These are phyloP conservation scores for Starmerella etchellsii DNA, from an alignment of 805 yeast genomes.

Conservation along the genomic window DNA sequence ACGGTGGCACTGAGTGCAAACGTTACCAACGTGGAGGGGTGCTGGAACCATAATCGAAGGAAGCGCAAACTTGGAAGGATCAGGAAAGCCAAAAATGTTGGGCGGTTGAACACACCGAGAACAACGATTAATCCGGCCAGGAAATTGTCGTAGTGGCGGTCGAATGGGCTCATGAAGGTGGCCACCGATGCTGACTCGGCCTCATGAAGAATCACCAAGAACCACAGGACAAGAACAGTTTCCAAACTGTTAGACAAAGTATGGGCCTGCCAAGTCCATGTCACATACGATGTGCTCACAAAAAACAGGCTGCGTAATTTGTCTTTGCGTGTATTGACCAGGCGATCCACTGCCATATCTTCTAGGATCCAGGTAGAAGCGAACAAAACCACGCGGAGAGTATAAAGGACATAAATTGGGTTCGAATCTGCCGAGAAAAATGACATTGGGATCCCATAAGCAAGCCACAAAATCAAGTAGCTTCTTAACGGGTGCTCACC, in stretches of 20 bases:
- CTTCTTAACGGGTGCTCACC: conserved; percentile 52
- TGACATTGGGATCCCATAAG: conserved; percentile 54
- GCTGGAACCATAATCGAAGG: conserved; percentile 31
- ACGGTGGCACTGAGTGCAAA: conserved; percentile 29
- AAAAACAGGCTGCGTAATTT: conserved; percentile 30
- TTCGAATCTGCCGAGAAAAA: conserved; percentile 28
- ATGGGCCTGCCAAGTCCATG: conserved; percentile 71
- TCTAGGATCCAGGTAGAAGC: conserved; percentile 29
- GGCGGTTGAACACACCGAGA: conserved; percentile 70
- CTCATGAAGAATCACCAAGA: conserved; percentile 39
- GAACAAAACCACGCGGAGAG: conserved; percentile 39
- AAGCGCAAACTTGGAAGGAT: conserved; percentile 45
- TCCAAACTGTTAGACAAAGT: conserved; percentile 84
- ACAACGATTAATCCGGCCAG: conserved; percentile 41
- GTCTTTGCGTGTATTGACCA: conserved; percentile 40
- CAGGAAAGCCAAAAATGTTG: conserved; percentile 70
- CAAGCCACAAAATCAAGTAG: conserved; percentile 48
- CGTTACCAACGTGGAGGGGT: conserved; percentile 27
- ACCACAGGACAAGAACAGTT: conserved; percentile 36
- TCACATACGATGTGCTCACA: conserved; percentile 49
- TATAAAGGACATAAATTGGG: conserved; percentile 42
- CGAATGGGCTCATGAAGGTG: conserved; percentile 15
- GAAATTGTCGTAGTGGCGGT: conserved; percentile 28
- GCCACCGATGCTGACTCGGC: conserved; percentile 18
- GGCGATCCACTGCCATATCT: conserved; percentile 34